Evolutionary conservation across 2,329 filamentous ascomycete species (phyloP).

Genomic region (Neofusicoccum parvum): DNA sequence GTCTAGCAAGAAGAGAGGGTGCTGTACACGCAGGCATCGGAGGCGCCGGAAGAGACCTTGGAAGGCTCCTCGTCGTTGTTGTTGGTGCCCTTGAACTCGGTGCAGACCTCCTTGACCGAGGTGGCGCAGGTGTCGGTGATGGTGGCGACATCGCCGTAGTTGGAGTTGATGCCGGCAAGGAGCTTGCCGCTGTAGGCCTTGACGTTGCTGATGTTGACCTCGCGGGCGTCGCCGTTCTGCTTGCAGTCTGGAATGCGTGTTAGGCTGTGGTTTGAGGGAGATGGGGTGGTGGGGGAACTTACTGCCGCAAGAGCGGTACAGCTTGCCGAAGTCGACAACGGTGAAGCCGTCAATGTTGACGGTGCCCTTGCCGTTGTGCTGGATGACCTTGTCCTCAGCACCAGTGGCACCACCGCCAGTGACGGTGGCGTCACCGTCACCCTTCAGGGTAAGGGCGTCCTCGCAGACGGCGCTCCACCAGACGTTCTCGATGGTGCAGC

Average conservation of each 20-base stretch:
- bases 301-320: conserved; percentile 30
- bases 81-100: conserved; percentile 37
- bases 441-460: conserved; percentile 37
- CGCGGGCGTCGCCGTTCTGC: conserved; percentile 50
- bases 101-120: conserved; percentile 38
- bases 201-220: conserved; percentile 24
- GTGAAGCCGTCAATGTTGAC: conserved; percentile 36
- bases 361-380: conserved; percentile 37
- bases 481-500: conserved; percentile 46
- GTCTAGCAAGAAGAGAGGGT: conserved; percentile 5
- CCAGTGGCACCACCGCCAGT: conserved; percentile 32
- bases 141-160: conserved; percentile 45
- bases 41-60: conserved; percentile 33
- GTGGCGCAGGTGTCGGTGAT: conserved; percentile 26
- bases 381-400: conserved; percentile 35
- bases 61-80: conserved; percentile 37
- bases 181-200: conserved; percentile 13
- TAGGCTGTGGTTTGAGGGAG: conserved; percentile 32
- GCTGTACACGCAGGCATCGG: conserved; percentile 34
- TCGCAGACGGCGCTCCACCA: conserved; percentile 41
- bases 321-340: conserved; percentile 33
- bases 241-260: conserved; percentile 42
- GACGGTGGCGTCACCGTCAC: conserved; percentile 28
- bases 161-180: conserved; percentile 32
- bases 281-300: neutral